These are phyloP conservation scores for Dimocarpus longan DNA, from an alignment of 345 rosid species.

Conservation along the genomic window DNA sequence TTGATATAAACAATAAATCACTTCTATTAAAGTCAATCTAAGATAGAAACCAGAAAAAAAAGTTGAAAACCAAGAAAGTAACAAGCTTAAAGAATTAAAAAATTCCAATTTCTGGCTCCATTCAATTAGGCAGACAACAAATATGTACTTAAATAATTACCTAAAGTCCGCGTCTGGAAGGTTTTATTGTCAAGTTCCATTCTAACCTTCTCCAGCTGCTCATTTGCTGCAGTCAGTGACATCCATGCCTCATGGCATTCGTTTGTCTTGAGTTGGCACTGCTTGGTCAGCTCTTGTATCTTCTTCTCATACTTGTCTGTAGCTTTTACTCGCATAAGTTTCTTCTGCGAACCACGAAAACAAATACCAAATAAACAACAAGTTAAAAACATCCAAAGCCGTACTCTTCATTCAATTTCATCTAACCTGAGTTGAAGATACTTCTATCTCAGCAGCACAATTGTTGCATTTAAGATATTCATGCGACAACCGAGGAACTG, in stretches of 20 bases:
- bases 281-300: conserved; percentile 71
- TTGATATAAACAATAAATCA: background rate
- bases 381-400: conserved; percentile 10
- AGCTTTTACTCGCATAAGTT: conserved; percentile 68
- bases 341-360: conserved; percentile 59
- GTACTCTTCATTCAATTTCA: conserved; percentile 15
- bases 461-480: conserved; percentile 73
- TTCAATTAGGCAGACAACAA: background rate
- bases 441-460: conserved; percentile 70
- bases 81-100: background rate
- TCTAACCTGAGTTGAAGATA: conserved; percentile 73
- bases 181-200: conserved; percentile 91
- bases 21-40: background rate
- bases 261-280: conserved; percentile 70
- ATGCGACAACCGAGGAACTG: conserved; percentile 50
- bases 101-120: conserved; percentile 4
- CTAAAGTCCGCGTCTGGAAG: conserved; percentile 67
- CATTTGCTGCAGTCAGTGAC: conserved; percentile 80
- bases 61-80: background rate
- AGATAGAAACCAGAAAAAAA: background rate
- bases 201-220: conserved; percentile 76
- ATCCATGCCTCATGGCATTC: conserved; percentile 99
- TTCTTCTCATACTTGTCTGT: conserved; percentile 79
- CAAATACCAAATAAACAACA: conserved; percentile 25
- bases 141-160: conserved; percentile 35